Percentiles rank a stretch among this genome's conserved stretches.
Conservation (phyloP, 805 yeast species). For the Starmera pachycereana region DNA sequence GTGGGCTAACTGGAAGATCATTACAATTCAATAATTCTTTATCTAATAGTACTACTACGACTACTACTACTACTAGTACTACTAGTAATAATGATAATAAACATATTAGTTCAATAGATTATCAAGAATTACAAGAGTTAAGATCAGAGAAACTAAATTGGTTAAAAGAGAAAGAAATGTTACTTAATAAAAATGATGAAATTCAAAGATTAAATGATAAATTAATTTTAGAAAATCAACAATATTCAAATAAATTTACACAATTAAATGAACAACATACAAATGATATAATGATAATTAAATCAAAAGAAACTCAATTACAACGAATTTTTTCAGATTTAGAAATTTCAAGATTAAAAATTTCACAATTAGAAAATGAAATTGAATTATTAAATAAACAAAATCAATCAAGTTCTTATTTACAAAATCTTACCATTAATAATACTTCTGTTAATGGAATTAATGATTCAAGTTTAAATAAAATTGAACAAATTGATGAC, state of each 20-base stretch:
- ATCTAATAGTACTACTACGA: slow-evolving; percentile 1
- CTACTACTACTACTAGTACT: too few relatives aligned
- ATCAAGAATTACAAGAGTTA: slow-evolving; percentile 38
- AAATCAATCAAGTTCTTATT: slow-evolving; percentile 5
- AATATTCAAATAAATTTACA: slow-evolving; percentile 22
- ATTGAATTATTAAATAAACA: slow-evolving; percentile 26
- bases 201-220: slow-evolving; percentile 18
- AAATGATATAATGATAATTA: slow-evolving; percentile 37
- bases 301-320: slow-evolving; percentile 63
- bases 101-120: slow-evolving; percentile 13
- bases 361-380: slow-evolving; percentile 43
- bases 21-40: slow-evolving; percentile 22
- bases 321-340: slow-evolving; percentile 50
- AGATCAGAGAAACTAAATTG: slow-evolving; percentile 39
- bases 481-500: too few relatives aligned
- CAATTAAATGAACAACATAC: slow-evolving; percentile 40
- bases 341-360: slow-evolving; percentile 43
- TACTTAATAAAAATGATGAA: slow-evolving; percentile 18
- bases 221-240: slow-evolving; percentile 18
- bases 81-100: background rate
- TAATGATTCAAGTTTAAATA: too few relatives aligned
- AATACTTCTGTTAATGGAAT: too few relatives aligned
- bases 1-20: slow-evolving; percentile 33
- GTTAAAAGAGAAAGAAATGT: slow-evolving; percentile 21
- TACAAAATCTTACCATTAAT: too few relatives aligned